Conservation (phyloP, 75 land plant species). For the Adiantum capillusveneris region DNA sequence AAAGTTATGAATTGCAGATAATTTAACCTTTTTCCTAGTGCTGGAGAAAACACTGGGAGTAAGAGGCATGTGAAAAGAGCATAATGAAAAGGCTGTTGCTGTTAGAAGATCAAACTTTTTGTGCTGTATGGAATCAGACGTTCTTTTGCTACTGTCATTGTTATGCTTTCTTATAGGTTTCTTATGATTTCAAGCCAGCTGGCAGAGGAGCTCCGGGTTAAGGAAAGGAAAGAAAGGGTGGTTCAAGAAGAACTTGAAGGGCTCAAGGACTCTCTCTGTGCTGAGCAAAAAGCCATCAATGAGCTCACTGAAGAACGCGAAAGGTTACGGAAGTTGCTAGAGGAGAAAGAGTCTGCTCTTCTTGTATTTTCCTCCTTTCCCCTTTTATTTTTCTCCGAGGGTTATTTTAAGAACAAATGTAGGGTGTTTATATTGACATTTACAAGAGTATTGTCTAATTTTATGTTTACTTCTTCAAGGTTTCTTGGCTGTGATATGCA, state of each 20-base stretch:
- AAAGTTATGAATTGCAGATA: too few relatives aligned
- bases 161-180: too few relatives aligned
- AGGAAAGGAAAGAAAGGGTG: slow-evolving; percentile 27
- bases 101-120: background rate
- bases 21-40: too few relatives aligned
- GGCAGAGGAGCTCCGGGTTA: slow-evolving; percentile 18
- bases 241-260: slow-evolving; percentile 27
- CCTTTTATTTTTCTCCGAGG: background rate
- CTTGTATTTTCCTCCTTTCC: slow-evolving; percentile 8
- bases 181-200: slow-evolving; percentile 24
- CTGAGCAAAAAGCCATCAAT: slow-evolving; percentile 22
- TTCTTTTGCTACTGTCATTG: too few relatives aligned
- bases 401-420: too few relatives aligned
- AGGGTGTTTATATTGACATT: background rate
- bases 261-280: slow-evolving; percentile 19
- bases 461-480: background rate
- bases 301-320: slow-evolving; percentile 26
- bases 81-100: too few relatives aligned
- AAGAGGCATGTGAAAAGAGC: too few relatives aligned
- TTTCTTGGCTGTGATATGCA: too few relatives aligned
- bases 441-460: background rate
- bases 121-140: background rate
- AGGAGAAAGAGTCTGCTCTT: slow-evolving; percentile 28
- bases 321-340: slow-evolving; percentile 15
- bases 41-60: too few relatives aligned